These are phyloP conservation scores for Jamesozyma lodderae DNA, from an alignment of 805 yeast genomes.

Conservation along the genomic window DNA sequence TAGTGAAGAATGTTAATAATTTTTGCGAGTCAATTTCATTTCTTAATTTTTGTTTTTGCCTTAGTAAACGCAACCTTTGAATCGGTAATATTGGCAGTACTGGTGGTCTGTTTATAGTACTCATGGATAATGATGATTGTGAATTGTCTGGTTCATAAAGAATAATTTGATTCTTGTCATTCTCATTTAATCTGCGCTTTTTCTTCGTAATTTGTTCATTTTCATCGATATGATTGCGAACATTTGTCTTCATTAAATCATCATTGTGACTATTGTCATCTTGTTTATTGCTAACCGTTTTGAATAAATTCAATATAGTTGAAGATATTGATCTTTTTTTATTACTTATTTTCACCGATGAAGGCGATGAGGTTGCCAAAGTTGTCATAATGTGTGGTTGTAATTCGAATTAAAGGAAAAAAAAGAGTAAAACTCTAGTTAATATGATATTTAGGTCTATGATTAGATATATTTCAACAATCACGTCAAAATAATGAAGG, in stretches of 20 bases:
- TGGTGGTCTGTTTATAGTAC: slow-evolving; percentile 29
- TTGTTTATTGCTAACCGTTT: slow-evolving; percentile 4
- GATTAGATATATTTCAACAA: too few relatives aligned
- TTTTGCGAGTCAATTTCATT: slow-evolving; percentile 3
- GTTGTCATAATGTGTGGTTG: too few relatives aligned
- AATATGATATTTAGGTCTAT: too few relatives aligned
- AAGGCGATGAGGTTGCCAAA: background rate
- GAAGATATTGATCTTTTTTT: slow-evolving; percentile 25
- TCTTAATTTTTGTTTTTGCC: slow-evolving; percentile 22
- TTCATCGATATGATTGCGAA: too few relatives aligned
- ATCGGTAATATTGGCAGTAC: slow-evolving; percentile 26
- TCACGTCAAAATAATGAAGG: too few relatives aligned
- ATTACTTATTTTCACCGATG: background rate
- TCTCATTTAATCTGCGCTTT: background rate
- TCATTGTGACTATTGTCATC: slow-evolving; percentile 1
- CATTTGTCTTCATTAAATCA: too few relatives aligned
- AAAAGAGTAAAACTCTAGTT: too few relatives aligned
- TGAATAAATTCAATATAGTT: slow-evolving; percentile 18
- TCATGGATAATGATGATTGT: background rate
- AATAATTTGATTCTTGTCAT: background rate
- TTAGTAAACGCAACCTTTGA: slow-evolving; percentile 23
- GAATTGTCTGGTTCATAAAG: slow-evolving; percentile 4
- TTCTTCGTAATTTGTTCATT: too few relatives aligned
- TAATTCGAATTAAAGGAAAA: too few relatives aligned
- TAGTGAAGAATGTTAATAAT: background rate